phyloP scores from a whole-genome alignment of 1,284 basidiomycete genomes.

The Blastosporella zonata region DNA sequence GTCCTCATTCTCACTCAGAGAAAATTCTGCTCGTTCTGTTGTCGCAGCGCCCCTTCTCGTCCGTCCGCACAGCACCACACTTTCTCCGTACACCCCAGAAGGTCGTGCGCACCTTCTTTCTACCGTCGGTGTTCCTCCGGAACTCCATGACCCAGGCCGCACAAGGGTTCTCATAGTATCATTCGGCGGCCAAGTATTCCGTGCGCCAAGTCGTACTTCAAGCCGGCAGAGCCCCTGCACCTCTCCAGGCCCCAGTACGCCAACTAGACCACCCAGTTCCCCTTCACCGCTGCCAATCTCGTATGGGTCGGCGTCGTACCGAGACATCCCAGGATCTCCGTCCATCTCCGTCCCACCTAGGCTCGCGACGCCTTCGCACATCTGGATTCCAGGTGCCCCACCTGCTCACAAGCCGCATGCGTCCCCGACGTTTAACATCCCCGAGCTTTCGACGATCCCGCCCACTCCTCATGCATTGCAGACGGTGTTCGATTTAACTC shows the following conservation, averaged over 20 bases:
- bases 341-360: slow-evolving; percentile 21
- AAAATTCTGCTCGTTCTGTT: slow-evolving; percentile 40
- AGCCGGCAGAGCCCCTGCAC: slow-evolving; percentile 30
- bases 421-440: slow-evolving; percentile 9
- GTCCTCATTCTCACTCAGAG: slow-evolving; percentile 15
- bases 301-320: background rate
- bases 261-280: background rate
- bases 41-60: slow-evolving; percentile 65
- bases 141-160: slow-evolving; percentile 42
- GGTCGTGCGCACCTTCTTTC: slow-evolving; percentile 53
- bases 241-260: slow-evolving; percentile 15
- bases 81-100: slow-evolving; percentile 45
- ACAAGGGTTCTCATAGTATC: slow-evolving; percentile 72
- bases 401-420: slow-evolving; percentile 33
- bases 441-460: slow-evolving; percentile 26
- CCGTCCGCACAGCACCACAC: slow-evolving; percentile 39
- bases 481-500: slow-evolving; percentile 6
- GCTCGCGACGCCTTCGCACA: slow-evolving; percentile 44
- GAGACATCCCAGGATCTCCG: background rate
- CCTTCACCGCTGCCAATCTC: slow-evolving; percentile 3
- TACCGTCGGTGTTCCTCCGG: slow-evolving; percentile 55
- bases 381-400: slow-evolving; percentile 52
- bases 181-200: slow-evolving; percentile 75
- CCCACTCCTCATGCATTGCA: slow-evolving; percentile 26
- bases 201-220: slow-evolving; percentile 45